Base-by-base conservation (phyloP, 805 yeast genomes). In the Spathaspora passalidarum region DNA sequence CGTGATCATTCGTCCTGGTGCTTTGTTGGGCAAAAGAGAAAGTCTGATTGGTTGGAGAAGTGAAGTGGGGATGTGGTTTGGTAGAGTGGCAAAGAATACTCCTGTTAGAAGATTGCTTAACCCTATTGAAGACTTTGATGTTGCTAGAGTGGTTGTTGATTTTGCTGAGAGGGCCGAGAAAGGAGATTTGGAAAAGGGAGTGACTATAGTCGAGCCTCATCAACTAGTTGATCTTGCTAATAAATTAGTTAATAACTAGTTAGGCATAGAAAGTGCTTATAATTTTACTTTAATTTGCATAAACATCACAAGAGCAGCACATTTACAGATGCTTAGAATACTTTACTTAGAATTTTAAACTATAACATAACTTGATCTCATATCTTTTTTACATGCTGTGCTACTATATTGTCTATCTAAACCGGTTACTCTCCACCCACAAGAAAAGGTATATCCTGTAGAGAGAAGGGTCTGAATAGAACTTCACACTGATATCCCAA, bases 1-100 rank as follows among this genome's bases (percentile, higher is more conserved):
- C 1, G 78, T 88, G 43, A 84, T 90, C 49, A 62, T 90, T 46
- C 76, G 88, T 56, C 97, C 97, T 0, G 96, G 96, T 11, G 61
- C 72, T 1, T 66, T 89, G 29, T 55, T 87, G 4, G 96, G 96
- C 3, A 75, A 78, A 22, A 71, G 96, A 55, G 72, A 67, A 17
- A 48, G 49, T n/a, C 17, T 16, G 6, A 18, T 19, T 36, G 23
- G 38, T 9, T 36, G 38, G 38, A 20, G 38, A 20, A 20, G 23
- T 20, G 23, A 20, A 19, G 11, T 20, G 14, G 21, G 21, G 3
- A 18, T 36, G 38, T 18, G 38, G 23, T 19, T 79, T 13, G 73
- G 73, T 39, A 40, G 50, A 43, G 20, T 36, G 5, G n/a, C 55
- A 19, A 56, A 55, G 36, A 54, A 55, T n/a, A 55, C 52, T 5